A percentile compares a stretch with the other conserved stretches of the same genome.
phyloP scores from a whole-genome alignment of 1,284 basidiomycete species.

The Cutaneotrichosporon arboriforme region DNA sequence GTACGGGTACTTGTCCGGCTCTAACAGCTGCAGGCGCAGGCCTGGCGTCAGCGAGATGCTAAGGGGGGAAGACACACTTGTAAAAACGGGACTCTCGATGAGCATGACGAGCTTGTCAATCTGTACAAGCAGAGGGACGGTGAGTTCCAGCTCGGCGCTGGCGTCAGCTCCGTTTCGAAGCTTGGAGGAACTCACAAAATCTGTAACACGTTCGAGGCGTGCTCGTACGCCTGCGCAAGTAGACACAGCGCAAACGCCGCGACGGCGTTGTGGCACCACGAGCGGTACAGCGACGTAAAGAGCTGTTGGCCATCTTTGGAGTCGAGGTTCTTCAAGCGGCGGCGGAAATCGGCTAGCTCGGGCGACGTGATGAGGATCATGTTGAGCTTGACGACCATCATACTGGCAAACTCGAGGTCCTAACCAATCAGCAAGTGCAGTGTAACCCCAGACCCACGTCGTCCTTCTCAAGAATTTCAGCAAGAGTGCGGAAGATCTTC shows the following conservation, averaged over 20 bases:
- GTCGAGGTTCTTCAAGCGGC: conserved; percentile 85
- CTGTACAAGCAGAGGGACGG: conserved; percentile 88
- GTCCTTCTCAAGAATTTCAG: conserved; percentile 95
- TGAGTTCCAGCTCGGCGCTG: conserved; percentile 93
- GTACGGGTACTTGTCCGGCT: conserved; percentile 93
- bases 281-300: conserved; percentile 87
- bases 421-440: conserved; percentile 41
- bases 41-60: conserved; percentile 53
- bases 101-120: conserved; percentile 97
- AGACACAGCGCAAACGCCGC: conserved; percentile 94
- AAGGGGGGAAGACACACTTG: conserved; percentile 58
- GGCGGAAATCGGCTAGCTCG: conserved; percentile 88
- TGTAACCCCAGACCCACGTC: conserved; percentile 58
- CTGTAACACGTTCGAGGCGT: conserved; percentile 92
- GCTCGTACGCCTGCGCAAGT: conserved; percentile 95
- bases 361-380: conserved; percentile 95
- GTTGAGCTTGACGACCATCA: conserved; percentile 95
- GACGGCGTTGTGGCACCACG: conserved; percentile 98
- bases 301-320: conserved; percentile 88
- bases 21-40: conserved; percentile 90
- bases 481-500: conserved; percentile 89
- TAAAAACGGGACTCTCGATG: conserved; percentile 97
- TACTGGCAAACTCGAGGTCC: conserved; percentile 94
- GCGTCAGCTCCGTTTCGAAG: not conserved
- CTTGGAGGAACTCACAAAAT: conserved; percentile 68